Conservation (phyloP, 192 early-diverging fungal genomes). For the Entrophospora sp. region DNA sequence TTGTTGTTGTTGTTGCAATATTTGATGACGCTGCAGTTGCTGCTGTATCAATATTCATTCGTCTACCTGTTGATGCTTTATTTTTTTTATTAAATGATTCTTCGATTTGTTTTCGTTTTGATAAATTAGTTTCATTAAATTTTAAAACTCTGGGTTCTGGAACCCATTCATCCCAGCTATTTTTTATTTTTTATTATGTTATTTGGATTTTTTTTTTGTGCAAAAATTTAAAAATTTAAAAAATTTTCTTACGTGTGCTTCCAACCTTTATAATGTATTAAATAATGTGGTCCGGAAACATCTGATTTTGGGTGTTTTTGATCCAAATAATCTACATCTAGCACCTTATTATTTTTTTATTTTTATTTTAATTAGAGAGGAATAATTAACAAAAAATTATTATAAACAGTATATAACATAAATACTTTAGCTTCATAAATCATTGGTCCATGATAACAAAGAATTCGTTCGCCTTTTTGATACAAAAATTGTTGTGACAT, state of each 20-base stretch:
- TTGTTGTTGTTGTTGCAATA: neutral
- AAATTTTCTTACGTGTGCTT: slow-evolving; percentile 68
- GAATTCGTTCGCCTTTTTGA: neutral
- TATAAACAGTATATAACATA: neutral
- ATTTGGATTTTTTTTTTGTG: too few relatives aligned
- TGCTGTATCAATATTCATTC: too few relatives aligned
- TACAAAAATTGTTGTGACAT: neutral
- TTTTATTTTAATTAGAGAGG: too few relatives aligned
- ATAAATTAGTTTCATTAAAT: slow-evolving; percentile 72
- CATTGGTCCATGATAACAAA: neutral
- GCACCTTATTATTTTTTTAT: too few relatives aligned
- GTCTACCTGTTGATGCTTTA: slow-evolving; percentile 40
- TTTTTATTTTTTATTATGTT: too few relatives aligned
- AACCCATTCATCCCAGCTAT: slow-evolving; percentile 98
- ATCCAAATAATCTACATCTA: too few relatives aligned
- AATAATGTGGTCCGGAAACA: slow-evolving; percentile 78
- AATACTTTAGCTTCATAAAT: neutral
- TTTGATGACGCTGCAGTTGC: too few relatives aligned
- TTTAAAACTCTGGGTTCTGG: slow-evolving; percentile 81
- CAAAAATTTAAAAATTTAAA: slow-evolving; percentile 4
- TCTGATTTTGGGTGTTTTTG: slow-evolving; percentile 45
- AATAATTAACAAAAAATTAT: too few relatives aligned
- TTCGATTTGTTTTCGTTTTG: slow-evolving; percentile 65
- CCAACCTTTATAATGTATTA: slow-evolving; percentile 98
- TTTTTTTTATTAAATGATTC: slow-evolving; percentile 45